Evolutionary conservation across 108 stramenopile genomes (phyloP), one percentile per base, ranked within the genome.

Genomic region (Skeletonema marinoi): DNA sequence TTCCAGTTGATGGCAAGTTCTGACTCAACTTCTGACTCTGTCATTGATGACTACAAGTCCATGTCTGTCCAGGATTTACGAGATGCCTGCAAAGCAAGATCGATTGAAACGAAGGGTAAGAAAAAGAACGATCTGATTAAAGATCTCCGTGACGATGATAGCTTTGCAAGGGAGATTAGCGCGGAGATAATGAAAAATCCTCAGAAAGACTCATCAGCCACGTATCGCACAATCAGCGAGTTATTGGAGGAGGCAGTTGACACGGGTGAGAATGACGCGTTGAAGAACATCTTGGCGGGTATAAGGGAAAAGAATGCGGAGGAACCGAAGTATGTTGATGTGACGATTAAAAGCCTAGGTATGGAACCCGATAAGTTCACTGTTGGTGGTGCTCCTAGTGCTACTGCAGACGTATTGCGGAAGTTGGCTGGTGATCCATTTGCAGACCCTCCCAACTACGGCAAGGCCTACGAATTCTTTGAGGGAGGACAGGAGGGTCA

Each of bases 291-390:
- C 41, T 67, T 94, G 66, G 75, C 65, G 1, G 85, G 80, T 5
- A 46, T 93, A 16, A 78, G 86, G 58, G 82, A 66, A 0, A 93
- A 96, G 79, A 70, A 81, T 16, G 58, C 69, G 30, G 77, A 73
- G 64, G 79, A 83, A 42, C 77, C 89, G 0, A 98, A 98, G 85
- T 86, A 72, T 44, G 71, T 96, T 2, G 96, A 98, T 68, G 82
- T 98, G 17, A 92, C 80, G 29, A 88, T 98, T 30, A 85, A 73
- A 12, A 89, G 92, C 56, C 56, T 98, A 16, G 92, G 92, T 0
- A 90, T 98, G 92, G 71, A 72, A 48, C 96, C 97, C 33, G 65
- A 74, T 1, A 94, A 95, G 70, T 93, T 90, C 44, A 98, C 98
- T 13, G 72, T 73, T 4, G 81, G 91, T 36, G 97, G 97, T 19